phyloP scores from a whole-genome alignment of 106 monocot genomes.

The Agapanthus africanus region DNA sequence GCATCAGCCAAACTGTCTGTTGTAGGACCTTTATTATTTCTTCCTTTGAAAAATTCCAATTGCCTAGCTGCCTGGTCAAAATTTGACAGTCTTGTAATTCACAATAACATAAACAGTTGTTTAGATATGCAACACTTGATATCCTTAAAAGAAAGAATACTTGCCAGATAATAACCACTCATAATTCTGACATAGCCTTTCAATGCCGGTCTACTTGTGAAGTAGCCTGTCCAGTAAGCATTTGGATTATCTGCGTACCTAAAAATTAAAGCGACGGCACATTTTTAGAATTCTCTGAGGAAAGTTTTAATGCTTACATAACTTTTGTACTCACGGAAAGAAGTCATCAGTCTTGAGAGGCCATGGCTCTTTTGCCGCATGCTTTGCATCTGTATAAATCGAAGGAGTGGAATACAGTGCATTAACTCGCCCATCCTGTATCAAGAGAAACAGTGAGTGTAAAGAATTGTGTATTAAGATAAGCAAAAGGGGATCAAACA shows the following conservation, averaged over 20 bases:
- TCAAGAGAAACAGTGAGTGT: constrained; percentile 1
- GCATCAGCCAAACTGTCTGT: constrained; percentile 86
- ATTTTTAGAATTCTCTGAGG: constrained; percentile 5
- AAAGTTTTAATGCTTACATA: neutral
- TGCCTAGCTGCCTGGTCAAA: constrained; percentile 72
- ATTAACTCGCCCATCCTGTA: constrained; percentile 96
- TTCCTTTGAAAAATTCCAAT: constrained; percentile 80
- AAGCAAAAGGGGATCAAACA: neutral
- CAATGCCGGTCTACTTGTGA: constrained; percentile 86
- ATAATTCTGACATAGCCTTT: constrained; percentile 84
- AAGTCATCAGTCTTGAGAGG: constrained; percentile 90
- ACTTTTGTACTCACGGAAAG: constrained; percentile 72
- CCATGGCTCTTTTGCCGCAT: constrained; percentile 77
- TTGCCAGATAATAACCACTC: constrained; percentile 90
- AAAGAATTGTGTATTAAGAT: neutral
- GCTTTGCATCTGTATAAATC: constrained; percentile 93
- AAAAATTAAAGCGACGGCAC: constrained; percentile 10
- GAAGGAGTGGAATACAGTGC: constrained; percentile 96
- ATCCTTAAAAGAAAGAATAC: constrained; percentile 4
- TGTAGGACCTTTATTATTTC: constrained; percentile 35
- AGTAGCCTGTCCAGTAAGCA: constrained; percentile 98
- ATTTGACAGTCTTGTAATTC: neutral
- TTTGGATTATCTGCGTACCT: constrained; percentile 94
- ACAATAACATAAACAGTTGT: neutral
- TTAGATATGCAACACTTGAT: constrained; percentile 1